Percentiles rank a stretch among this genome's conserved stretches.
Conservation (phyloP, 805 yeast species). For the Hanseniaspora pseudoguilliermondii region DNA sequence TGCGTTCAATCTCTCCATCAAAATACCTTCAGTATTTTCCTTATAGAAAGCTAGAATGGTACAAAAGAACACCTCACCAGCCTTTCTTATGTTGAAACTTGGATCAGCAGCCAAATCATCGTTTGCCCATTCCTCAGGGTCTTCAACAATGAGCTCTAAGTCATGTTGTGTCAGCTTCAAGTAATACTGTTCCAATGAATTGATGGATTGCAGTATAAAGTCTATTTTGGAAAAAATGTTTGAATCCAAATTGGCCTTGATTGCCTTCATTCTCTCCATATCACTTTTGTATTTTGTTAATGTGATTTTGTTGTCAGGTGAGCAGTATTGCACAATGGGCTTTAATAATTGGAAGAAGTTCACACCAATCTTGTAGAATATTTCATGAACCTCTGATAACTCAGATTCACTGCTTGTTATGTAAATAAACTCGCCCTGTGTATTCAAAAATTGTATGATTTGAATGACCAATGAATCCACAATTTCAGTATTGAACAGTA, state of each 20-base stretch:
- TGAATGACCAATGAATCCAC: constrained; percentile 5
- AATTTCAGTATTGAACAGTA: background rate
- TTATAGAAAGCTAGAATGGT: background rate
- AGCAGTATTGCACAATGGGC: constrained; percentile 29
- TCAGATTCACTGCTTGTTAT: background rate
- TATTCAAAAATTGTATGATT: background rate
- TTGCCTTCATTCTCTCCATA: constrained; percentile 46
- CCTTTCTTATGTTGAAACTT: constrained; percentile 9
- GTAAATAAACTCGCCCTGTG: constrained; percentile 2
- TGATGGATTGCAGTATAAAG: constrained; percentile 46
- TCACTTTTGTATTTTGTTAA: constrained; percentile 45
- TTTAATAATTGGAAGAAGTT: constrained; percentile 55
- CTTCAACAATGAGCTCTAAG: constrained; percentile 65
- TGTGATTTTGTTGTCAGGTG: constrained; percentile 10
- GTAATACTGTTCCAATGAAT: constrained; percentile 59
- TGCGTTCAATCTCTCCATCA: constrained; percentile 34
- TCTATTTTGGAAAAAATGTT: constrained; percentile 45
- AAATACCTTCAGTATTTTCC: constrained; percentile 3
- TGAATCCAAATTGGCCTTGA: constrained; percentile 39
- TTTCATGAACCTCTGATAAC: constrained; percentile 51
- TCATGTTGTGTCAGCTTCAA: constrained; percentile 62
- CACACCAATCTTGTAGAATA: constrained; percentile 50
- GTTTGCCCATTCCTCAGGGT: constrained; percentile 87
- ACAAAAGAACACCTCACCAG: constrained; percentile 8
- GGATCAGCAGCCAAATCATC: constrained; percentile 47